Percentiles rank a stretch among this genome's conserved stretches.
Evolutionary conservation across 2,329 filamentous ascomycete species (phyloP).

Genomic region (Aspergillus costaricaensis): DNA sequence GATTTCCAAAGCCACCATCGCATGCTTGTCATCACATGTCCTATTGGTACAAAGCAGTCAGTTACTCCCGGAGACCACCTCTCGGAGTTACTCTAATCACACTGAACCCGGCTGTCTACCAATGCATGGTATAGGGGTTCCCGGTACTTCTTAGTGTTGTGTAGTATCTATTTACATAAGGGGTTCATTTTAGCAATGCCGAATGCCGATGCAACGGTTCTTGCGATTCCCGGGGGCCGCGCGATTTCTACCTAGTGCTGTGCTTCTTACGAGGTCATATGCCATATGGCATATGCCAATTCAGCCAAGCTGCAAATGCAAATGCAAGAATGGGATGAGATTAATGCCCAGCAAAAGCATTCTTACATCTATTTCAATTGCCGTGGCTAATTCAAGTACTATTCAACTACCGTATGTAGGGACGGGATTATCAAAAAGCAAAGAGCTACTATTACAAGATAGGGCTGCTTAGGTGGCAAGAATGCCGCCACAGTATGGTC

Average conservation of each 20-base stretch:
- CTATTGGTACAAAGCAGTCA: not conserved
- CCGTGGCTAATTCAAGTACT: no score
- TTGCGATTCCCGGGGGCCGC: not conserved
- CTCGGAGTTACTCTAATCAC: not conserved
- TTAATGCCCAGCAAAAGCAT: not conserved
- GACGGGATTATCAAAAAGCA: no score
- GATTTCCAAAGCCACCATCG: not conserved
- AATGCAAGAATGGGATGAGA: not conserved
- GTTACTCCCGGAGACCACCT: no score
- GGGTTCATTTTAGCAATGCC: not conserved
- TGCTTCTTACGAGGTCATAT: not conserved
- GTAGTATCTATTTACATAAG: not conserved
- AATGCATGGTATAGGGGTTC: not conserved
- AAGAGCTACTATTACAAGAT: no score
- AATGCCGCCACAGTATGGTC: no score
- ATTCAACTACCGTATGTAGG: no score
- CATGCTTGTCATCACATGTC: no score
- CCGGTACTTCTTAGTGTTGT: not conserved
- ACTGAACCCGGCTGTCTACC: not conserved
- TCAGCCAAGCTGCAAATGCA: not conserved
- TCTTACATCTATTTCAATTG: no score
- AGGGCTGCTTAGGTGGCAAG: no score
- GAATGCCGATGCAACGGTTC: not conserved
- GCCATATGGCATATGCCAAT: not conserved
- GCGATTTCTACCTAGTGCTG: not conserved